Evolutionary conservation across 202 grass and related monocot genomes (phyloP).

Genomic region (Tripidium arundinaceum): DNA sequence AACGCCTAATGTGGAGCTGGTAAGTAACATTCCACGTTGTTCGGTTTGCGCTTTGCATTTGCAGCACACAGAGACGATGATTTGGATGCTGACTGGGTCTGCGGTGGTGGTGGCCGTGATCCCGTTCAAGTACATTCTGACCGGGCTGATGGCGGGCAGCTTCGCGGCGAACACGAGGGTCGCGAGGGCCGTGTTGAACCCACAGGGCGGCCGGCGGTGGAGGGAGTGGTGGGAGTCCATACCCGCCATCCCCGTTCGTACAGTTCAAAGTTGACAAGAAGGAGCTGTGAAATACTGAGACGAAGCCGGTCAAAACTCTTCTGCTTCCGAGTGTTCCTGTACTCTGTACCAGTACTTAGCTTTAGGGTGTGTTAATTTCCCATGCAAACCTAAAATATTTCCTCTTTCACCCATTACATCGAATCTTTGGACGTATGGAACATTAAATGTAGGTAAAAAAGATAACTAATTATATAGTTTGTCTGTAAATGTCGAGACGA

Average conservation of each 20-base stretch:
- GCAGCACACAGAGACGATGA: slow-evolving; percentile 68
- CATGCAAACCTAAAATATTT: too few relatives aligned
- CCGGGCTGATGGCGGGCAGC: slow-evolving; percentile 22
- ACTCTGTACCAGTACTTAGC: too few relatives aligned
- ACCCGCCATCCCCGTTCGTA: slow-evolving; percentile 56
- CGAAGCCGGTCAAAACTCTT: neutral
- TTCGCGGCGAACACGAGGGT: slow-evolving; percentile 40
- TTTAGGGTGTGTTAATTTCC: too few relatives aligned
- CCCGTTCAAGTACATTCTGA: slow-evolving; percentile 64
- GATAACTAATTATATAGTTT: too few relatives aligned
- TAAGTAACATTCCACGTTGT: neutral
- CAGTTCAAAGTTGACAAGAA: slow-evolving; percentile 37
- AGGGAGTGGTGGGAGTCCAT: slow-evolving; percentile 96
- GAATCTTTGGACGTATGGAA: too few relatives aligned
- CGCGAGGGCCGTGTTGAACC: slow-evolving; percentile 31
- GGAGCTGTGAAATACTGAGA: slow-evolving; percentile 12
- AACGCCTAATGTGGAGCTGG: neutral
- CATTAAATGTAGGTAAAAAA: too few relatives aligned
- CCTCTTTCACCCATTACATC: too few relatives aligned
- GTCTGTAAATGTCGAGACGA: too few relatives aligned
- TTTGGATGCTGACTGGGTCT: slow-evolving; percentile 46
- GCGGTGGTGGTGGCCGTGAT: slow-evolving; percentile 53
- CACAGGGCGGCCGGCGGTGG: slow-evolving; percentile 59
- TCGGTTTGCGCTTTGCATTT: neutral
- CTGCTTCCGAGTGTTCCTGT: neutral